Evolutionary conservation across 1,284 basidiomycete species (phyloP), one percentile per base, ranked within the genome.

Genomic region (Trichosporon asahii): DNA sequence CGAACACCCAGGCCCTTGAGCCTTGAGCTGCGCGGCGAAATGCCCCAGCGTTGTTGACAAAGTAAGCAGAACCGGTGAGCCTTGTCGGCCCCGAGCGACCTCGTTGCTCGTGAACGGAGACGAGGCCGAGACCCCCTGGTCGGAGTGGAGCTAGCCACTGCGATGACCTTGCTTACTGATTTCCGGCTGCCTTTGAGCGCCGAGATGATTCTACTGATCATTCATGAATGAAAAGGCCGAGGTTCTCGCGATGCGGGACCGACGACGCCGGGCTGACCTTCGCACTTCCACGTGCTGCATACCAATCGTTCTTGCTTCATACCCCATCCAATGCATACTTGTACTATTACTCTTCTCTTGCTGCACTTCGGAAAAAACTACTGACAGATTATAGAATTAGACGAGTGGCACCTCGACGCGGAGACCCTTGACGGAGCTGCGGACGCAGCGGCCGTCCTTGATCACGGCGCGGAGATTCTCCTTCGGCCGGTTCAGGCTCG

Each of bases 401-500:
- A 70, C 68, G 33, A 75, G 69, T 12, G 73, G 67, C 25, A 78
- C 71, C 67, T 76, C 78, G 27, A 82, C 78, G 9, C 76, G 65
- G 44, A 77, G 66, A 18, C 70, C 70, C 49, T 72, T 68, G 9
- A 78, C 27, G 14, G 65, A 63, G 15, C 71, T 72, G 21, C 68
- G 66, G n/a, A 78, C 77, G 29, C 73, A 73, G 31, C 75, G 71
- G 9, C 78, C 78, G 44, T 78, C 78, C 53, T 79, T 78, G 67
- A 79, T 68, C 3, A 79, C 66, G 2, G 69, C 78, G 66, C 72
- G 72, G 40, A 79, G 68, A 65, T 73, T 76, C 68, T 76, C 68
- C 69, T 86, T 73, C 77, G 66, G 86, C 80, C 64, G 81, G 74
- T 87, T 85, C 2, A 87, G 77, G 25, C 87, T 75, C 0, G 78